phyloP scores from a whole-genome alignment of 108 stramenopile genomes.

The Mediolabrus comicus region DNA sequence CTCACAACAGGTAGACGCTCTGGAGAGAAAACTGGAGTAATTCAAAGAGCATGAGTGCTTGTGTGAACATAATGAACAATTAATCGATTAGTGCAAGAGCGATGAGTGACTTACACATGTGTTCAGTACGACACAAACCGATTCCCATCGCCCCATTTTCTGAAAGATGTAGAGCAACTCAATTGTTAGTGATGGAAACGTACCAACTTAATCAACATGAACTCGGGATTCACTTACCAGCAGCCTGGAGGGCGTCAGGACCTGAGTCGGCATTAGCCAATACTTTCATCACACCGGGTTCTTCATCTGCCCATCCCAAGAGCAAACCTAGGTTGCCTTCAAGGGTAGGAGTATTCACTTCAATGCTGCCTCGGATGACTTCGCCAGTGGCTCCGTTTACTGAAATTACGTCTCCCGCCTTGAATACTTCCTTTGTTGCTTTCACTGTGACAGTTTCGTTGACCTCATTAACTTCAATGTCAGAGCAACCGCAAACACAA shows the following conservation, averaged over 20 bases:
- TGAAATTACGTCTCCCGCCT: slow-evolving; percentile 70
- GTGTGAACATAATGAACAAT: slow-evolving; percentile 2
- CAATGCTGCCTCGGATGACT: slow-evolving; percentile 52
- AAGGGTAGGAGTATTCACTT: slow-evolving; percentile 46
- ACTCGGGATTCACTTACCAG: slow-evolving; percentile 10
- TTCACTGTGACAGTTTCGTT: slow-evolving; percentile 58
- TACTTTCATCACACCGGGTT: slow-evolving; percentile 64
- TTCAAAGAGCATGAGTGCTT: no score
- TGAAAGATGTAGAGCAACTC: neutral
- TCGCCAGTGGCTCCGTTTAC: slow-evolving; percentile 85
- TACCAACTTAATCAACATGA: no score
- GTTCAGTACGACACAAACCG: slow-evolving; percentile 85
- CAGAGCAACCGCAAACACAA: slow-evolving; percentile 83
- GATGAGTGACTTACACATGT: no score
- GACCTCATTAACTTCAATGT: slow-evolving; percentile 59
- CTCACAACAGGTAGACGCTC: slow-evolving; percentile 74
- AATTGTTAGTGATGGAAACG: neutral
- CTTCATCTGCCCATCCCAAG: slow-evolving; percentile 63
- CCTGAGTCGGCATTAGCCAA: slow-evolving; percentile 85
- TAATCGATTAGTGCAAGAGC: no score
- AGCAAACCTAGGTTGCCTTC: slow-evolving; percentile 57
- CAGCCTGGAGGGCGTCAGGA: slow-evolving; percentile 72
- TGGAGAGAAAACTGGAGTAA: slow-evolving; percentile 72
- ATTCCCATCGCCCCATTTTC: slow-evolving; percentile 80
- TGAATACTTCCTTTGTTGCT: slow-evolving; percentile 55